Percentiles rank a stretch among this genome's conserved stretches.
Evolutionary conservation across 768 basidiomycete species (phyloP).

Genomic region (Pleurotus sapidus): DNA sequence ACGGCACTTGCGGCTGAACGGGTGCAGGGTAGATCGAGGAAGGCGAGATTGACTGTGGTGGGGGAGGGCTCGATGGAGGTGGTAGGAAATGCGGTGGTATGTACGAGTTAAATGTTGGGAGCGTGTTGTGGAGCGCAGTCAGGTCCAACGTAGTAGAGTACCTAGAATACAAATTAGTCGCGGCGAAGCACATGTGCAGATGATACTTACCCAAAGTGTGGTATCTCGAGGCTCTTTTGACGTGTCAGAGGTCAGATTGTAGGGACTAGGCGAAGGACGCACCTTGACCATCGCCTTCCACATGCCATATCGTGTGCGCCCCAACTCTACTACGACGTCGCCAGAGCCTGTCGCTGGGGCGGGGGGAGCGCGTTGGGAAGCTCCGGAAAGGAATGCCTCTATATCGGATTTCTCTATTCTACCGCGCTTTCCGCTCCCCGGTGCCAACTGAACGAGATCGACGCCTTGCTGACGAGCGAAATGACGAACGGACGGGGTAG

Average conservation of each 20-base stretch:
- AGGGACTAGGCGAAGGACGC: conserved; percentile 9
- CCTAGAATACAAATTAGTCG: conserved; percentile 25
- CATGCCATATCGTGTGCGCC: conserved; percentile 79
- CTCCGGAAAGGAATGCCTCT: conserved; percentile 49
- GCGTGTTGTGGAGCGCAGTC: conserved; percentile 59
- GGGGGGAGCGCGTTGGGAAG: conserved; percentile 13
- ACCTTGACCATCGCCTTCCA: conserved; percentile 90
- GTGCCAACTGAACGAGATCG: conserved; percentile 51
- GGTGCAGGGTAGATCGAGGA: conserved; percentile 37
- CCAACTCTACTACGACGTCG: conserved; percentile 68
- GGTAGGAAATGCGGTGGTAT: conserved; percentile 60
- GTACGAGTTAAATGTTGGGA: conserved; percentile 63
- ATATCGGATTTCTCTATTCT: conserved; percentile 76
- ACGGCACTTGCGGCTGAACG: conserved; percentile 39
- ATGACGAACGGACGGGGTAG: conserved; percentile 76
- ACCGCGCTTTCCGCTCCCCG: conserved; percentile 73
- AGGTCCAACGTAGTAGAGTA: conserved; percentile 78
- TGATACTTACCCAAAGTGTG: conserved; percentile 69
- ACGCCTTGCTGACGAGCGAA: conserved; percentile 67
- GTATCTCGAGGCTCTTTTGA: conserved; percentile 77
- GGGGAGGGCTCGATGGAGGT: conserved; percentile 15
- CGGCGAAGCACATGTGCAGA: too few species aligned
- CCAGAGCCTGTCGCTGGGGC: conserved; percentile 13
- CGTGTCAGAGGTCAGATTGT: not conserved
- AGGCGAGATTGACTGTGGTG: conserved; percentile 31